Evolutionary conservation across 352 stramenopile species (phyloP), one percentile per base, ranked within the genome.

Genomic region (Globisporangium carolinianum): DNA sequence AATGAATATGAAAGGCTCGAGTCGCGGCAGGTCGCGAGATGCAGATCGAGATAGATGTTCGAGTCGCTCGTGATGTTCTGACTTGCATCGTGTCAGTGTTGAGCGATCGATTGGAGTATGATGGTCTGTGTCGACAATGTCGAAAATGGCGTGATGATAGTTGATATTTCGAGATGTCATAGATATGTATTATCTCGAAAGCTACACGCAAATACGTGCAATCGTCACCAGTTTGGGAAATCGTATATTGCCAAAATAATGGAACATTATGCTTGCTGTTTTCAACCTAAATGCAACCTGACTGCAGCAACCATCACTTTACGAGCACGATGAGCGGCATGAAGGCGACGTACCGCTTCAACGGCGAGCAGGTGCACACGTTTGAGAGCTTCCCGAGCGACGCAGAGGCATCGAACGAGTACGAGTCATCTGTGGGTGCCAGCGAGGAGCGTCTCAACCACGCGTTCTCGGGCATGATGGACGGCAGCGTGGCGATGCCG

Each of bases 401-500:
- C 6, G 41, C 53, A 0, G 77, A 90, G 45, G 66, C 77, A n/a
- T 87, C 80, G 46, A 90, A 87, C 60, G 75, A 88, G 65, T 90
- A 90, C 57, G 62, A 66, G 24, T 10, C 15, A 49, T 14, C 45
- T n/a, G 63, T 63, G 5, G 45, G 36, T 0, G 18, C 60, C 36
- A 59, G 57, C 35, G 51, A 46, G 55, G 53, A 76, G 68, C 66
- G 59, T 35, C 51, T 79, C 42, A 89, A 89, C 59, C 74, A 89
- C 69, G 72, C 80, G 69, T 91, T 77, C 59, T 67, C 73, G 18
- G 75, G 80, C 60, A 76, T 74, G 52, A 86, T 89, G 69, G 83
- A 93, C 61, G 76, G 75, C 47, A 70, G 70, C 54, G 72, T 74
- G 36, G 38, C 69, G 36, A 84, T 93, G 68, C 83, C 78, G 2